phyloP scores from a whole-genome alignment of 306 rosid species.

The Quercus mongolica region DNA sequence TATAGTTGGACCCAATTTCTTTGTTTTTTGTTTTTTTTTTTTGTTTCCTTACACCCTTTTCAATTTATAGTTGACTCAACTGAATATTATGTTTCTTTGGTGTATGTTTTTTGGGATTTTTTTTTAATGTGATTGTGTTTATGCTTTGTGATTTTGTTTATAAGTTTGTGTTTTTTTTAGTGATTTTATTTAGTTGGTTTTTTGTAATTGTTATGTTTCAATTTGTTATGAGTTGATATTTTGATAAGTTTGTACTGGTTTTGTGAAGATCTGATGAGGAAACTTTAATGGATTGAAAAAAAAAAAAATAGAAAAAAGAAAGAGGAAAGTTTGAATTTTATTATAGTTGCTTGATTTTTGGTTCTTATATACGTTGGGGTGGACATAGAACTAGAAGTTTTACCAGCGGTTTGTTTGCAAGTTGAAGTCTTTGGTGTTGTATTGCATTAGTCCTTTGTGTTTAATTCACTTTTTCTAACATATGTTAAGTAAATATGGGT shows the following conservation, averaged over 20 bases:
- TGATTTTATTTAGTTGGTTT: not conserved
- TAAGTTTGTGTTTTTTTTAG: not conserved
- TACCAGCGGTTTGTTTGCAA: not conserved
- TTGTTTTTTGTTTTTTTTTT: too few species aligned
- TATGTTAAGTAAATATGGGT: conserved; percentile 3
- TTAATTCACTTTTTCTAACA: not conserved
- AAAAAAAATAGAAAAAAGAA: not conserved
- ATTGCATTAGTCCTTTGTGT: conserved; percentile 1
- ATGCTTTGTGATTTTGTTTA: conserved; percentile 15
- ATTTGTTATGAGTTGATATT: not conserved
- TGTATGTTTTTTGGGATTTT: too few species aligned
- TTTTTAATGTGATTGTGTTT: not conserved
- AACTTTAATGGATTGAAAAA: not conserved
- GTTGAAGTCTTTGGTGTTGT: not conserved
- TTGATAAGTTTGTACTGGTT: conserved; percentile 1
- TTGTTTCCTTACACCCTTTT: not conserved
- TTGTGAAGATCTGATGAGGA: conserved; percentile 31
- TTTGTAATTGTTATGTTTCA: conserved; percentile 11
- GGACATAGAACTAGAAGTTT: not conserved
- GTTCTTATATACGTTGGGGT: not conserved
- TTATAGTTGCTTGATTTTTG: conserved; percentile 2
- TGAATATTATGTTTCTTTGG: not conserved
- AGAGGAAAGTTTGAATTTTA: conserved; percentile 11
- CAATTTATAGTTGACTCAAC: not conserved
- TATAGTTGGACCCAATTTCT: too few species aligned